Conservation (phyloP, 495 filamentous ascomycete species). For the Aspergillus bridgeri region DNA sequence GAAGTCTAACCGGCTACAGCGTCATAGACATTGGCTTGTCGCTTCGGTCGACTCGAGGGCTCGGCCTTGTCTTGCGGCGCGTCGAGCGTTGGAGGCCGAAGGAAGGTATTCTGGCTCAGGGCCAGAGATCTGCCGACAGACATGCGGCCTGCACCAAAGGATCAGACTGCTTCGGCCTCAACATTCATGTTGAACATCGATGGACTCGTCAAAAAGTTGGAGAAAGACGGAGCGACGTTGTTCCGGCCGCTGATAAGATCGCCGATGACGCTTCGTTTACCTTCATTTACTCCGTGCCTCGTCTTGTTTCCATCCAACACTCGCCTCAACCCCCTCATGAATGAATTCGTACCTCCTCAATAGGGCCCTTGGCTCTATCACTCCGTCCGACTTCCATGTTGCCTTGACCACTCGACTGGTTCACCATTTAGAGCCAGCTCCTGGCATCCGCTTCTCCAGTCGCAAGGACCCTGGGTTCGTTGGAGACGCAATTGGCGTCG, state of each 20-base stretch:
- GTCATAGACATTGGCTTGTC: constrained; percentile 66
- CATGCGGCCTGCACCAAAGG: constrained; percentile 10
- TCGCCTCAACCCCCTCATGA: constrained; percentile 39
- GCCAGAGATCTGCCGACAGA: constrained; percentile 21
- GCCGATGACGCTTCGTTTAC: neutral
- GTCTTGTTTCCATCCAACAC: too few species aligned
- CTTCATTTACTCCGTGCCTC: too few species aligned
- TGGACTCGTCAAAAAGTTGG: neutral
- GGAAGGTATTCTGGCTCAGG: constrained; percentile 20
- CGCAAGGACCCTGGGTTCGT: constrained; percentile 31
- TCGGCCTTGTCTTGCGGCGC: constrained; percentile 4
- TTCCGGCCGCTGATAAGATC: constrained; percentile 3
- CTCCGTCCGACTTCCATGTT: constrained; percentile 57
- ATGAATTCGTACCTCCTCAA: constrained; percentile 81
- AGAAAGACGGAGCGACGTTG: neutral
- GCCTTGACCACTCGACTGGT: constrained; percentile 60
- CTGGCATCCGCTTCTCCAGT: constrained; percentile 64
- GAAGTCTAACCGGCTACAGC: constrained; percentile 64
- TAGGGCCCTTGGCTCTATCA: constrained; percentile 62
- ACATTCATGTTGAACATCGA: too few species aligned
- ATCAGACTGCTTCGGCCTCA: too few species aligned
- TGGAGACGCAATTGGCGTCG: constrained; percentile 16
- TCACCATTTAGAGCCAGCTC: constrained; percentile 57
- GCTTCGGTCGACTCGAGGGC: constrained; percentile 18
- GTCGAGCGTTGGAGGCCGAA: constrained; percentile 13